Evolutionary conservation across 768 basidiomycete genomes (phyloP).

Genomic region (Leccinum longicurvipes): DNA sequence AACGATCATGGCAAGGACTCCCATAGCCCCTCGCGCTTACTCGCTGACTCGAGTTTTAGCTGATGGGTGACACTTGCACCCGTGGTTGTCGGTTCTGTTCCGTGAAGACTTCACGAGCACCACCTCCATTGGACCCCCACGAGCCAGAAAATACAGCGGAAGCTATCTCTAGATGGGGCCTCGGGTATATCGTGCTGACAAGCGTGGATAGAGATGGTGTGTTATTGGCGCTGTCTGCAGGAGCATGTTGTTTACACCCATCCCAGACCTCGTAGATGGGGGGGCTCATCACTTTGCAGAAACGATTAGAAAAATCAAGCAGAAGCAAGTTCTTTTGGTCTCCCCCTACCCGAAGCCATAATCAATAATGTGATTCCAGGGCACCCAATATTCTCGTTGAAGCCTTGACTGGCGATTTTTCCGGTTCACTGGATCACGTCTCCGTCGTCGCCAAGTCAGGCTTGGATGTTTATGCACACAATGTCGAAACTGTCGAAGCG

Average conservation of each 20-base stretch:
- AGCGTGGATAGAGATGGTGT: constrained; percentile 95
- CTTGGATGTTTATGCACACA: constrained; percentile 97
- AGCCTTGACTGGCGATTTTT: constrained; percentile 94
- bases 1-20: constrained; percentile 85
- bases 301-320: constrained; percentile 92
- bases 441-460: constrained; percentile 87
- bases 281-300: constrained; percentile 94
- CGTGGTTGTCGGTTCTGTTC: constrained; percentile 97
- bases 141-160: constrained; percentile 99
- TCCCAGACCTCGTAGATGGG: constrained; percentile 85
- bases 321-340: constrained; percentile 59
- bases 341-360: neutral
- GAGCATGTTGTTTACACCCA: constrained; percentile 1
- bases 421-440: constrained; percentile 71
- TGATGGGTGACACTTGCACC: constrained; percentile 99
- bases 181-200: constrained; percentile 97
- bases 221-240: constrained; percentile 19
- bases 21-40: neutral
- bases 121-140: constrained; percentile 89
- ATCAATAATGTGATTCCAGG: constrained; percentile 38
- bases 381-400: constrained; percentile 96
- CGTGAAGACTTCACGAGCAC: constrained; percentile 87
- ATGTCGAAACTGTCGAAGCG: constrained; percentile 93
- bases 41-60: constrained; percentile 40
- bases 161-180: constrained; percentile 95